phyloP scores from a whole-genome alignment of 1,284 basidiomycete genomes.

The Exobasidium cylindrosporum region DNA sequence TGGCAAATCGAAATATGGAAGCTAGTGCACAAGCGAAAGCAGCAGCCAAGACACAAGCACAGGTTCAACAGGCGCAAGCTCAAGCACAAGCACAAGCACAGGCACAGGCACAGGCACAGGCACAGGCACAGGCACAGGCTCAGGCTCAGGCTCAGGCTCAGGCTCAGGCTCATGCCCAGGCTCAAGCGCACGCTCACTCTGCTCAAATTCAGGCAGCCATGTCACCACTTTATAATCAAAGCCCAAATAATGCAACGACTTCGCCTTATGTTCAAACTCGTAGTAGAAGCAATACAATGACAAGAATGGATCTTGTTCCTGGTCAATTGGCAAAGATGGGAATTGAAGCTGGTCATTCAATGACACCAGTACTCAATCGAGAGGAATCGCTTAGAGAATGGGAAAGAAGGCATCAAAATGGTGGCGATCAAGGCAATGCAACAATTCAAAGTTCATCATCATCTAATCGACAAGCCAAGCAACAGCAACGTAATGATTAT shows the following conservation, averaged over 20 bases:
- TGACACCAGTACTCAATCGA: slow-evolving; percentile 47
- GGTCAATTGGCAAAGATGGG: slow-evolving; percentile 67
- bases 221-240: slow-evolving; percentile 8
- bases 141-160: slow-evolving; percentile 23
- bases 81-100: slow-evolving; percentile 29
- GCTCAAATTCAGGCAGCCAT: slow-evolving; percentile 18
- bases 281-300: slow-evolving; percentile 70
- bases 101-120: slow-evolving; percentile 27
- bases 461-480: slow-evolving; percentile 6
- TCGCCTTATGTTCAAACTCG: slow-evolving; percentile 10
- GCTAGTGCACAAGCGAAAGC: slow-evolving; percentile 31
- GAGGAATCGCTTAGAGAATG: slow-evolving; percentile 49
- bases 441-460: slow-evolving; percentile 21
- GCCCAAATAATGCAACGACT: not conserved
- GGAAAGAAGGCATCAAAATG: slow-evolving; percentile 63
- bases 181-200: no score
- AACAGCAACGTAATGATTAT: slow-evolving; percentile 20
- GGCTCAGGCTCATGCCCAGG: slow-evolving; percentile 13
- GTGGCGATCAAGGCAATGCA: slow-evolving; percentile 18
- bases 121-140: slow-evolving; percentile 1
- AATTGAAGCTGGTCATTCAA: slow-evolving; percentile 37
- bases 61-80: slow-evolving; percentile 27
- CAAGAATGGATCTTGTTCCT: slow-evolving; percentile 80
- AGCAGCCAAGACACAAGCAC: slow-evolving; percentile 30
- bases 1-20: slow-evolving; percentile 20